Conservation (phyloP, 2,329 filamentous ascomycete species). For the Paecilomyces dactylethromorphus region DNA sequence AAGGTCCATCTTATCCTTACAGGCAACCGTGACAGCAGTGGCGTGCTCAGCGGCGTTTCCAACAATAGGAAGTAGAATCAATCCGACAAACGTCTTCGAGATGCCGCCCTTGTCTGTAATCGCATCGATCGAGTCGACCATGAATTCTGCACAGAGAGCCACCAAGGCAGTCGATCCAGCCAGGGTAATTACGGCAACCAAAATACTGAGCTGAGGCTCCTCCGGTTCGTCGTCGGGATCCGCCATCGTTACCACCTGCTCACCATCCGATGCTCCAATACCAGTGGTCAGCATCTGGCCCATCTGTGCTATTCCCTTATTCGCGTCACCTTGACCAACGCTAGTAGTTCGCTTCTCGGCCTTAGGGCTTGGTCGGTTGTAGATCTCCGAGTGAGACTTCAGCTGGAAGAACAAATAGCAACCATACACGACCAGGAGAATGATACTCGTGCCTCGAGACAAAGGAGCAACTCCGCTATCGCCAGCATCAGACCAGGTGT, state of each 20-base stretch:
- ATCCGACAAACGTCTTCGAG: constrained; percentile 55
- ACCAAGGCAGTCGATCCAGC: constrained; percentile 69
- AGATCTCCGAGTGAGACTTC: constrained; percentile 73
- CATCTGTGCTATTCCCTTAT: constrained; percentile 46
- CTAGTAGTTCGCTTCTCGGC: constrained; percentile 52
- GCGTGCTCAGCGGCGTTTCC: constrained; percentile 62
- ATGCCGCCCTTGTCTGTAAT: constrained; percentile 44
- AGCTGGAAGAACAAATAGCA: constrained; percentile 88
- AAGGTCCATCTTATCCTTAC: constrained; percentile 65
- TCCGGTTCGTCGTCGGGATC: constrained; percentile 66
- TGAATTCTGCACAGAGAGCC: constrained; percentile 66
- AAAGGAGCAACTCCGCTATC: constrained; percentile 19
- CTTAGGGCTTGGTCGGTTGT: constrained; percentile 74
- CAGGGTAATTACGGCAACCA: constrained; percentile 67
- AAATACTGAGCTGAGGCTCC: constrained; percentile 65
- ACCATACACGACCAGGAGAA: constrained; percentile 75
- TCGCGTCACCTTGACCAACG: constrained; percentile 44
- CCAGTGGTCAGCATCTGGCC: constrained; percentile 45
- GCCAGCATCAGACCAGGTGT: constrained; percentile 45
- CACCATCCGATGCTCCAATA: constrained; percentile 43
- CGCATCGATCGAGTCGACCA: constrained; percentile 54
- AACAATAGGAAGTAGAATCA: constrained; percentile 60
- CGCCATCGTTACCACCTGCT: constrained; percentile 38
- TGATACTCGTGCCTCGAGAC: constrained; percentile 56
- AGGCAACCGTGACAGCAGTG: constrained; percentile 55